Evolutionary conservation across 1,139 yeast species (phyloP).

Genomic region (Kurtzmaniella natalensis): DNA sequence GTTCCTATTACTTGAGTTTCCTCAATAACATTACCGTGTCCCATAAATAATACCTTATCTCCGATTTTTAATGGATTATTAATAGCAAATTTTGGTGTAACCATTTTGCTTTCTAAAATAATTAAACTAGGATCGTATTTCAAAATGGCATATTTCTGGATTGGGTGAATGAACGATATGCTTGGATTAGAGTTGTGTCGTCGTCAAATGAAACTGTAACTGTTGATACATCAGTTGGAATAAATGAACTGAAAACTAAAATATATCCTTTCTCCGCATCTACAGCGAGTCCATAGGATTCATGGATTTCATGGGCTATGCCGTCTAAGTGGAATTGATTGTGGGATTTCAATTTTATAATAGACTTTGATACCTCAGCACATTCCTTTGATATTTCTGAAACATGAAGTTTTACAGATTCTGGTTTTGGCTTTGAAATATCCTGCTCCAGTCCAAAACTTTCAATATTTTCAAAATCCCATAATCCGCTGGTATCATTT

Average conservation of each 20-base stretch:
- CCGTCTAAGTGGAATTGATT: slow-evolving; percentile 33
- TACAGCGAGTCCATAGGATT: slow-evolving; percentile 76
- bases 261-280: slow-evolving; percentile 80
- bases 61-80: slow-evolving; percentile 64
- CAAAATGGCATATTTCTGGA: slow-evolving; percentile 79
- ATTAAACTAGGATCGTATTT: slow-evolving; percentile 72
- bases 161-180: slow-evolving; percentile 82
- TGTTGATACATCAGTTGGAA: slow-evolving; percentile 85
- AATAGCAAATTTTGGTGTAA: slow-evolving; percentile 58
- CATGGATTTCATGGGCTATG: no score
- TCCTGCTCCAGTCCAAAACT: no score
- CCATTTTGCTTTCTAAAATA: slow-evolving; percentile 36
- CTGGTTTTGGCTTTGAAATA: slow-evolving; percentile 54
- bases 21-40: slow-evolving; percentile 73
- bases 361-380: slow-evolving; percentile 45
- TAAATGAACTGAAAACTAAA: slow-evolving; percentile 69
- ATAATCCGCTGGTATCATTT: slow-evolving; percentile 78
- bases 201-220: slow-evolving; percentile 82
- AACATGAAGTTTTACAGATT: slow-evolving; percentile 41
- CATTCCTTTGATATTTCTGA: slow-evolving; percentile 30
- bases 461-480: slow-evolving; percentile 80
- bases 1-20: slow-evolving; percentile 76
- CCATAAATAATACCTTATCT: slow-evolving; percentile 70
- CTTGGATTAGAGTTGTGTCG: slow-evolving; percentile 76
- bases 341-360: slow-evolving; percentile 76